A percentile compares a stretch with the other conserved stretches of the same genome.
Evolutionary conservation across 352 stramenopile species (phyloP).

Genomic region (Pythium brassicae): DNA sequence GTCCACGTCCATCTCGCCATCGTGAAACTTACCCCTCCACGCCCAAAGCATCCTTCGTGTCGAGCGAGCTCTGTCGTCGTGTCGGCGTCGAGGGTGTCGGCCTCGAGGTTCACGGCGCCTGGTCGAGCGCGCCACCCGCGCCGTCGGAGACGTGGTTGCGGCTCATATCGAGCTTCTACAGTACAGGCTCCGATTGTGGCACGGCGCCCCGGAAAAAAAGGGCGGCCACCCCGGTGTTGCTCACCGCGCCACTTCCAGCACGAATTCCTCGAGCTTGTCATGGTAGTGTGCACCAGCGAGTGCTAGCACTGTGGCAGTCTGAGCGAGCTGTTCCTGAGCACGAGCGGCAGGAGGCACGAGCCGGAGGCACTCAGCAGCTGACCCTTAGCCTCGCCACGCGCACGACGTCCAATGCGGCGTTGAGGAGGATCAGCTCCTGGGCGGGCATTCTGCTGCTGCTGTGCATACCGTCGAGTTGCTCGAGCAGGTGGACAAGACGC

Average conservation of each 20-base stretch:
- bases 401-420: conserved; percentile 32
- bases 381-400: conserved; percentile 30
- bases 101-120: conserved; percentile 26
- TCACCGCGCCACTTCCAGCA: conserved; percentile 59
- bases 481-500: conserved; percentile 23
- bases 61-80: conserved; percentile 21
- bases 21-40: conserved; percentile 24
- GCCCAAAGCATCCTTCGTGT: conserved; percentile 25
- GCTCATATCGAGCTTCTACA: conserved; percentile 74
- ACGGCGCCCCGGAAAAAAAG: conserved; percentile 47
- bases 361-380: conserved; percentile 29
- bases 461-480: conserved; percentile 51
- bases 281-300: conserved; percentile 42
- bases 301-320: conserved; percentile 24
- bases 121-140: conserved; percentile 30
- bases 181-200: conserved; percentile 39
- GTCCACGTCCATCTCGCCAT: conserved; percentile 34
- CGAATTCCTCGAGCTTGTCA: conserved; percentile 58
- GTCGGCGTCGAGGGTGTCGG: conserved; percentile 4
- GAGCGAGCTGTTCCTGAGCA: conserved; percentile 54
- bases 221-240: conserved; percentile 39
- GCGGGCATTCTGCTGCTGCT: conserved; percentile 25
- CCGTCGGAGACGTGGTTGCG: conserved; percentile 59
- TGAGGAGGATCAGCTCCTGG: conserved; percentile 73
- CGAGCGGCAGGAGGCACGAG: conserved; percentile 40